Evolutionary conservation across 345 rosid species (phyloP), one percentile per base, ranked within the genome.

Genomic region (Isatis tinctoria): DNA sequence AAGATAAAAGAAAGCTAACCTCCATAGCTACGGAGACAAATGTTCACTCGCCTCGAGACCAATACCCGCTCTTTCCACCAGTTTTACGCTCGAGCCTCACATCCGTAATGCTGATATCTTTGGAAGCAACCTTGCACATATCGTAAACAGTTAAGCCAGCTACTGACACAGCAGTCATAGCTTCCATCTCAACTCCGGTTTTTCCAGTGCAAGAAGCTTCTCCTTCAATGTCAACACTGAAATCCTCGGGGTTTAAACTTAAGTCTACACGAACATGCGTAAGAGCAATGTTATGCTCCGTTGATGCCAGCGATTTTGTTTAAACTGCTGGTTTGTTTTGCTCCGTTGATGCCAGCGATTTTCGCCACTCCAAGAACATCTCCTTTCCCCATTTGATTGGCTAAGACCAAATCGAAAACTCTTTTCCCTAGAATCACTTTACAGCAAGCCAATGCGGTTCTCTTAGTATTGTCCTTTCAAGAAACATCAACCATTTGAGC

Each of bases 401-500:
- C 86, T 36, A 83, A 81, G 4, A 95, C 96, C 85, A 95, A 82
- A 80, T 87, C 88, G 37, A 84, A 92, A 72, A 90, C 98, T 73
- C 65, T 76, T 74, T 83, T 80, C 5, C 97, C 99, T 7, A 95
- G 69, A 69, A 82, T 37, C 9, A 95, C 96, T 82, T 87, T 92
- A 81, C 98, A 87, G 28, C 78, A 87, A 47, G 99, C 97, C 33
- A 76, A 53, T 44, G 98, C 98, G 16, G 83, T 86, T 84, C 98
- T 85, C 59, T 80, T 87, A 48, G 80, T 88, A 59, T 49, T 61
- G 66, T 79, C 85, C 66, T 95, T 95, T 14, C 87, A 83, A 45
- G 97, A 92, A 73, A 90, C 99, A 79, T 95, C 94, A 69, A 95
- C 96, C 99, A 92, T 95, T 73, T 87, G 89, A 8, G 98, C 98